Evolutionary conservation across 1,139 yeast species (phyloP).

Genomic region (Yamadazyma pseudoaaseri): DNA sequence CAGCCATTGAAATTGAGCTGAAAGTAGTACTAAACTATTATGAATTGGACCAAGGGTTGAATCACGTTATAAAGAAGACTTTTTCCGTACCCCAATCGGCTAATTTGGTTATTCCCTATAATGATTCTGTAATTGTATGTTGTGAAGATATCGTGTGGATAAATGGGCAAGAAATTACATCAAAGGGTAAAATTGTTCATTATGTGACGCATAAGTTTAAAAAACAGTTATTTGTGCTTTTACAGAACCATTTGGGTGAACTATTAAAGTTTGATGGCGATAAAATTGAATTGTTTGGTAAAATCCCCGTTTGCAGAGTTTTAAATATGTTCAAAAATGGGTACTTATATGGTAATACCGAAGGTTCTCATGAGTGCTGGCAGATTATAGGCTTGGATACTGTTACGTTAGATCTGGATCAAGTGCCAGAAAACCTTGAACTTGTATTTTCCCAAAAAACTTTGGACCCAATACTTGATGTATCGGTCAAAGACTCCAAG

Average conservation of each 20-base stretch:
- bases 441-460: conserved; percentile 53
- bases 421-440: conserved; percentile 51
- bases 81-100: conserved; percentile 34
- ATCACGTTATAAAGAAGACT: conserved; percentile 58
- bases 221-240: conserved; percentile 66
- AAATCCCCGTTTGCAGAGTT: conserved; percentile 57
- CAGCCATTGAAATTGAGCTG: conserved; percentile 71
- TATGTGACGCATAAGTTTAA: conserved; percentile 64
- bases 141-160: conserved; percentile 30
- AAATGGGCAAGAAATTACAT: conserved; percentile 21
- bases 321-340: conserved; percentile 73
- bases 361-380: conserved; percentile 62
- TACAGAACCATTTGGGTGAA: conserved; percentile 76
- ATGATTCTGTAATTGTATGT: conserved; percentile 40
- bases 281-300: conserved; percentile 60
- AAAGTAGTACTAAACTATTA: conserved; percentile 52
- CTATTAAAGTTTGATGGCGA: conserved; percentile 57
- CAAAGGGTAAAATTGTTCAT: conserved; percentile 36
- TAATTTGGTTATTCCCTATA: conserved; percentile 29
- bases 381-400: conserved; percentile 78
- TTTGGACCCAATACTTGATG: conserved; percentile 58
- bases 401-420: conserved; percentile 24
- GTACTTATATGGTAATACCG: conserved; percentile 63
- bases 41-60: conserved; percentile 83
- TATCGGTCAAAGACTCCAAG: conserved; percentile 40